These are phyloP conservation scores for Vigna trinervia DNA, from an alignment of 306 rosid species.

Conservation along the genomic window DNA sequence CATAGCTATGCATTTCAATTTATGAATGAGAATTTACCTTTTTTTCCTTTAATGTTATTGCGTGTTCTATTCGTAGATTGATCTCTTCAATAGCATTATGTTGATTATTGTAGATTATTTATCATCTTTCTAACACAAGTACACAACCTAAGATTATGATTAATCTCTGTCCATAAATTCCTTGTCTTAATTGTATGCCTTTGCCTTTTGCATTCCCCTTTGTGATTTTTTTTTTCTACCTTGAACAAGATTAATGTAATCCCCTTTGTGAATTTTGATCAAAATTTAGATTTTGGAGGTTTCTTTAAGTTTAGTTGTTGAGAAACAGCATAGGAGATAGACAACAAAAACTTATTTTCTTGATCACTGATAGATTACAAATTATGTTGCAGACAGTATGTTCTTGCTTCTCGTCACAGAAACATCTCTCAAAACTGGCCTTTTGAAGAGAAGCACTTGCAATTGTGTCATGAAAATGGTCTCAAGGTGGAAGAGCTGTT, in stretches of 20 bases:
- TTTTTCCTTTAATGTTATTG: slow-evolving; percentile 28
- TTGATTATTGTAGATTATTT: background rate
- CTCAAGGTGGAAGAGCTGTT: slow-evolving; percentile 47
- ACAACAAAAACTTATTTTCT: background rate
- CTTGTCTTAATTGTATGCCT: background rate
- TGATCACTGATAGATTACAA: background rate
- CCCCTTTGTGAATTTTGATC: background rate
- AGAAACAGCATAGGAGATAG: background rate
- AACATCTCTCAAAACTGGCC: slow-evolving; percentile 60
- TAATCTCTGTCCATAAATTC: slow-evolving; percentile 27
- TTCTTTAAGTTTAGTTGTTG: background rate
- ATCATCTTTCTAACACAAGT: no score
- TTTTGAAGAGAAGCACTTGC: slow-evolving; percentile 60
- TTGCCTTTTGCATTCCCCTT: background rate
- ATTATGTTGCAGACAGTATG: slow-evolving; percentile 58
- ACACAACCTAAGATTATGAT: background rate
- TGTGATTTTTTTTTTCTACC: background rate
- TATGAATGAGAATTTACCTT: background rate
- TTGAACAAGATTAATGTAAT: no score
- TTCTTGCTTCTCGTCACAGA: slow-evolving; percentile 56
- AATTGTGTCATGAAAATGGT: slow-evolving; percentile 55
- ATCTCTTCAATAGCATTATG: slow-evolving; percentile 23
- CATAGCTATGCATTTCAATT: background rate
- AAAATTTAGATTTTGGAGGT: slow-evolving; percentile 10
- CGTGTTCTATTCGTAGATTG: slow-evolving; percentile 42